phyloP scores from a whole-genome alignment of 805 yeast species.

The Saccharomycopsis sp. region DNA sequence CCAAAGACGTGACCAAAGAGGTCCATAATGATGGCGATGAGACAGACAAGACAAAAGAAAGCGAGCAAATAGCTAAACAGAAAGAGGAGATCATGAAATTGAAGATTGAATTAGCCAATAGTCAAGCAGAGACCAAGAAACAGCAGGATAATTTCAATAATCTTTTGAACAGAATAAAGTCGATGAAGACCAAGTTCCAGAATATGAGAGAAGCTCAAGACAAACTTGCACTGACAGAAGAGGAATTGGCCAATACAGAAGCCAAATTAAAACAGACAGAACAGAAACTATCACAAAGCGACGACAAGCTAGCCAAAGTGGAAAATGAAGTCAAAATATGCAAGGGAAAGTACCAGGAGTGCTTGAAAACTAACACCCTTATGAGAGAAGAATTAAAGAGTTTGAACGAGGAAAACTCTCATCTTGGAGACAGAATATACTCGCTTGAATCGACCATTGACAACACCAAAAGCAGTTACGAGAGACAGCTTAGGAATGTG shows the following conservation, averaged over 20 bases:
- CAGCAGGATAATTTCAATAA: slow-evolving; percentile 55
- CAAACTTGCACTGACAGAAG: slow-evolving; percentile 51
- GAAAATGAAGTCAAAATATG: slow-evolving; percentile 30
- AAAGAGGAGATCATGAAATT: slow-evolving; percentile 21
- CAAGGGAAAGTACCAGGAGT: slow-evolving; percentile 22
- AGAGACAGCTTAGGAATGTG: slow-evolving; percentile 27
- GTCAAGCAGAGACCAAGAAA: slow-evolving; percentile 48
- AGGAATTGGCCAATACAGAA: slow-evolving; percentile 34
- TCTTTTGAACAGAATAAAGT: slow-evolving; percentile 53
- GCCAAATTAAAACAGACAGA: slow-evolving; percentile 41
- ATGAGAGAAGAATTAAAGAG: slow-evolving; percentile 51
- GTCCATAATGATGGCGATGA: background rate
- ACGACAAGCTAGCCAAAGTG: slow-evolving; percentile 34
- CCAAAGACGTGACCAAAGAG: background rate
- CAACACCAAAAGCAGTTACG: background rate
- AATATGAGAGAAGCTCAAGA: slow-evolving; percentile 68
- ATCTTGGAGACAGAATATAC: slow-evolving; percentile 31
- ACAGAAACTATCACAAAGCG: slow-evolving; percentile 38
- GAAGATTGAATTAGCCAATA: slow-evolving; percentile 29
- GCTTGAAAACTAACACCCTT: slow-evolving; percentile 28
- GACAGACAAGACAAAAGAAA: background rate
- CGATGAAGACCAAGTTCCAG: slow-evolving; percentile 66
- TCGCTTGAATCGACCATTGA: slow-evolving; percentile 29
- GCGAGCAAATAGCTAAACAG: background rate
- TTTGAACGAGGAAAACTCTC: slow-evolving; percentile 35